Evolutionary conservation across 2,329 filamentous ascomycete species (phyloP).

Genomic region (Penicillium sp.): DNA sequence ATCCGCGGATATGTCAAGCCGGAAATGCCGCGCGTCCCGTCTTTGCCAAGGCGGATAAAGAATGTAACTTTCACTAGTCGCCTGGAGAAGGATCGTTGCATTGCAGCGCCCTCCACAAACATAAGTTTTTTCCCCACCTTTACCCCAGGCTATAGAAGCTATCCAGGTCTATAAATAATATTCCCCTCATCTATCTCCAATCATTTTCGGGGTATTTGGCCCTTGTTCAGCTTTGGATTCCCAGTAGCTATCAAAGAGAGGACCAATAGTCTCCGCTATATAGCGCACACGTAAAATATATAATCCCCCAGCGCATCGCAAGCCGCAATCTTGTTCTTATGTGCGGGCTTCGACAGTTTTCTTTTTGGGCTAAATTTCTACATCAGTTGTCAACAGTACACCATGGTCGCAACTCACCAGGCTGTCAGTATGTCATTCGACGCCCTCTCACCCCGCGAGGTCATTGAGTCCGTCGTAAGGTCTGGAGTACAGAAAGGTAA

Average conservation of each 20-base stretch:
- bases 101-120: not conserved
- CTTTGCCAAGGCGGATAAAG: slow-evolving; percentile 12
- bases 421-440: slow-evolving; percentile 27
- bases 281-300: too few relatives aligned
- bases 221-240: not conserved
- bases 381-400: not conserved
- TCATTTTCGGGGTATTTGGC: not conserved
- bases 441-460: slow-evolving; percentile 50
- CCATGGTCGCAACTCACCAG: not conserved
- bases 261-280: too few relatives aligned
- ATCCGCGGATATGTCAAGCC: not conserved
- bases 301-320: too few relatives aligned
- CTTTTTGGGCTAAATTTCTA: not conserved
- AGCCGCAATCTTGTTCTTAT: too few relatives aligned
- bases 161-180: not conserved
- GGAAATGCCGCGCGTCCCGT: not conserved
- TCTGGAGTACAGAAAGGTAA: slow-evolving; percentile 54
- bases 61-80: slow-evolving; percentile 5
- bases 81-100: not conserved
- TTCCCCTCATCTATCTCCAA: not conserved
- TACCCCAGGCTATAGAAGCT: not conserved
- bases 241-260: too few relatives aligned
- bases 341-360: not conserved
- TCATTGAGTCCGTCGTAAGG: slow-evolving; percentile 52
- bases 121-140: not conserved